Conservation (phyloP, 176 grass and related monocot species). For the Calamus simplicifolius region DNA sequence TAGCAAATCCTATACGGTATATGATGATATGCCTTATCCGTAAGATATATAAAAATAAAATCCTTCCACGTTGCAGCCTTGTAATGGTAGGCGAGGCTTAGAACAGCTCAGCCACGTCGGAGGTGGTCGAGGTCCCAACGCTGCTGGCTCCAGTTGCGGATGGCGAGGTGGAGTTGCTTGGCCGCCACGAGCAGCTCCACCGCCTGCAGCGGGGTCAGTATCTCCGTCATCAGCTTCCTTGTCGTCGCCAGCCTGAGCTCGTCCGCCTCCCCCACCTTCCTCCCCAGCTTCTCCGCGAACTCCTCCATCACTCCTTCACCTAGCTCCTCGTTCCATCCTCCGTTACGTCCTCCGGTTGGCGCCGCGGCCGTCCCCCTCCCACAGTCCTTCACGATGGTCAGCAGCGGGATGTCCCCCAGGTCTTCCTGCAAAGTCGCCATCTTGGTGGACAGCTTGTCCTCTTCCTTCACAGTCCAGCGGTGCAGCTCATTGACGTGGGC, state of each 20-base stretch:
- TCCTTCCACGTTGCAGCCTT: too few relatives aligned
- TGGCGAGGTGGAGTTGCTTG: constrained; percentile 59
- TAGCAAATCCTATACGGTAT: too few relatives aligned
- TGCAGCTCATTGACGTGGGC: constrained; percentile 49
- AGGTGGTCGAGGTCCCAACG: constrained; percentile 6
- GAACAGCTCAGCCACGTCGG: background rate
- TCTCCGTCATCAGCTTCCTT: constrained; percentile 27
- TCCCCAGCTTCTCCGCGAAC: constrained; percentile 25
- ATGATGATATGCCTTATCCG: too few relatives aligned
- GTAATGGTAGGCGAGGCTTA: too few relatives aligned
- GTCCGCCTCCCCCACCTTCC: constrained; percentile 51
- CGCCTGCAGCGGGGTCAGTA: constrained; percentile 52
- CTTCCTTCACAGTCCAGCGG: constrained; percentile 34
- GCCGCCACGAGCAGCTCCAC: constrained; percentile 44
- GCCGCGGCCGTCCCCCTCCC: background rate
- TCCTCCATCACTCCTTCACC: constrained; percentile 36
- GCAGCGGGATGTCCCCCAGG: constrained; percentile 60
- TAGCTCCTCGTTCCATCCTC: constrained; percentile 19
- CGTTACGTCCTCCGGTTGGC: background rate
- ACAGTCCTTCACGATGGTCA: constrained; percentile 36
- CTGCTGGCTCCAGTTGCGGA: constrained; percentile 46
- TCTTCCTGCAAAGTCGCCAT: constrained; percentile 58
- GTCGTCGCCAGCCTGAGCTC: constrained; percentile 36
- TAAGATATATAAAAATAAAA: too few relatives aligned
- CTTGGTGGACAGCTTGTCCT: constrained; percentile 30